A percentile compares a stretch with the other conserved stretches of the same genome.
Conservation (phyloP, 495 filamentous ascomycete species). For the Neurospora terricola region DNA sequence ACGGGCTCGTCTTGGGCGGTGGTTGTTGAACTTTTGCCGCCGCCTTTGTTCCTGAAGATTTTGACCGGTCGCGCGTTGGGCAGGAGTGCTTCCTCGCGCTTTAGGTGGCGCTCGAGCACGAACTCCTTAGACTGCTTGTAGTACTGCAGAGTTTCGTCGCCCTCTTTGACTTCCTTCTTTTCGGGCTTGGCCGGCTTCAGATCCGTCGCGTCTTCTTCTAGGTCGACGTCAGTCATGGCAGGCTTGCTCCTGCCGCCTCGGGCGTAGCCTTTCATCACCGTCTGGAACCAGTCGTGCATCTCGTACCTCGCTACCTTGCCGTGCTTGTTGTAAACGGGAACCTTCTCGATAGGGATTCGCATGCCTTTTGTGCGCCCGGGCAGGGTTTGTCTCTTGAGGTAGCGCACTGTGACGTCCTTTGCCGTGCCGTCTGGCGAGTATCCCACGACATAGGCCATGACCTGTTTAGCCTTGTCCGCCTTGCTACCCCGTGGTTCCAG, state of each 20-base stretch:
- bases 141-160: conserved; percentile 73
- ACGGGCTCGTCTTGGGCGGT: conserved; percentile 67
- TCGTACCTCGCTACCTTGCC: conserved; percentile 63
- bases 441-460: conserved; percentile 84
- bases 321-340: conserved; percentile 62
- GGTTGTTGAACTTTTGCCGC: conserved; percentile 46
- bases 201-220: conserved; percentile 65
- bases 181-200: conserved; percentile 61
- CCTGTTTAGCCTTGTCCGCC: conserved; percentile 76
- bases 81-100: conserved; percentile 80
- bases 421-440: conserved; percentile 79
- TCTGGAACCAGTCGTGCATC: conserved; percentile 78
- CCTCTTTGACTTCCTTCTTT: conserved; percentile 59
- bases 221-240: conserved; percentile 54
- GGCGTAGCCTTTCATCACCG: conserved; percentile 61
- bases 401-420: conserved; percentile 90
- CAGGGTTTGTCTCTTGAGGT: conserved; percentile 72
- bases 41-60: conserved; percentile 54
- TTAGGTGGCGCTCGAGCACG: conserved; percentile 77
- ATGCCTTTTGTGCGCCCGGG: conserved; percentile 88
- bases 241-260: conserved; percentile 42
- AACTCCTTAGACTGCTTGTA: conserved; percentile 81
- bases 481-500: conserved; percentile 77
- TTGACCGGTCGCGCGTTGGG: conserved; percentile 61
- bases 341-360: conserved; percentile 64